Evolutionary conservation across 371 early-diverging fungal species (phyloP).

Genomic region (Mortierella sp.): DNA sequence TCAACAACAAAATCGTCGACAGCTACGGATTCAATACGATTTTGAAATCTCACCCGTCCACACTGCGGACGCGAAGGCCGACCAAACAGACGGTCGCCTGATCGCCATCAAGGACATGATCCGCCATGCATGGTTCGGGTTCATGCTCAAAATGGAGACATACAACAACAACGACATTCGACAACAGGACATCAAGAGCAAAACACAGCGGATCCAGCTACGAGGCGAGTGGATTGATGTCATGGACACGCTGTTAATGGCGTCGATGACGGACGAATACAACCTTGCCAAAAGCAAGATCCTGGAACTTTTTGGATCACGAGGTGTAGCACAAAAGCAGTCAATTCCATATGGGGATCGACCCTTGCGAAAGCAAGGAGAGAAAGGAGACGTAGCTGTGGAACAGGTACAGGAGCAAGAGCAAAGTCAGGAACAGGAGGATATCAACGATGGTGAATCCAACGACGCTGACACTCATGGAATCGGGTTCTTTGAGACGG

Average conservation of each 20-base stretch:
- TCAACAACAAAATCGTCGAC: background rate
- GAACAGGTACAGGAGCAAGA: background rate
- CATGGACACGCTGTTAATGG: slow-evolving; percentile 74
- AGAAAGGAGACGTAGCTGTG: background rate
- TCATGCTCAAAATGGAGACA: slow-evolving; percentile 59
- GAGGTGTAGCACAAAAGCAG: background rate
- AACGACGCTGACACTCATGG: background rate
- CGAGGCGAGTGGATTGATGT: slow-evolving; percentile 70
- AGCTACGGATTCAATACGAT: slow-evolving; percentile 24
- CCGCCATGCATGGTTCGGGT: slow-evolving; percentile 70
- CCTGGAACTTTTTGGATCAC: background rate
- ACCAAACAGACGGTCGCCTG: slow-evolving; percentile 11
- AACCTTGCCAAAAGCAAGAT: slow-evolving; percentile 62
- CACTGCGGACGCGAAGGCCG: background rate
- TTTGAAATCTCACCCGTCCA: background rate
- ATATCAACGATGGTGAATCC: background rate
- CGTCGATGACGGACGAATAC: slow-evolving; percentile 71
- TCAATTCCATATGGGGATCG: no score
- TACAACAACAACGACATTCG: no score
- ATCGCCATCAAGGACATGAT: slow-evolving; percentile 25
- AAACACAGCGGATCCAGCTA: slow-evolving; percentile 52
- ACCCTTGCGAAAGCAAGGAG: no score
- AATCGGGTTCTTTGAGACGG: slow-evolving; percentile 74
- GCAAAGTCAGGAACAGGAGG: background rate
- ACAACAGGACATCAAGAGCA: slow-evolving; percentile 28